phyloP scores from a whole-genome alignment of 192 early-diverging fungal genomes.

The Tieghemiomyces parasiticus region DNA sequence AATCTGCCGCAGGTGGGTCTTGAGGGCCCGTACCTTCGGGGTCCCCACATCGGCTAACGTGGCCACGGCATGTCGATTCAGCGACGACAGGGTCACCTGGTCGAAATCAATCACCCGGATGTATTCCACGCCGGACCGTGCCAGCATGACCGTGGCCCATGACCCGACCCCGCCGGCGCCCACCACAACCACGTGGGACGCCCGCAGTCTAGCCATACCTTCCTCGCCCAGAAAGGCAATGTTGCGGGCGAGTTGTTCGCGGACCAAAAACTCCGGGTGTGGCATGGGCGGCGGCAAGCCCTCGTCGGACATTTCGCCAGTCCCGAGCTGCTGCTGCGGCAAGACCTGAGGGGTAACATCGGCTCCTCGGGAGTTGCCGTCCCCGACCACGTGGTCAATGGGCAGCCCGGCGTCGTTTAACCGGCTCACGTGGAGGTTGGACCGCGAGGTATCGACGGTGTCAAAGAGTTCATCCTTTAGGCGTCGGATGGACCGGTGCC shows the following conservation, averaged over 20 bases:
- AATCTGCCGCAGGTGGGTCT: slow-evolving; percentile 54
- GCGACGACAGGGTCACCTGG: slow-evolving; percentile 83
- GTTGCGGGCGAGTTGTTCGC: slow-evolving; percentile 76
- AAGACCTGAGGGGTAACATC: slow-evolving; percentile 3
- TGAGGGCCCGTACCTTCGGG: slow-evolving; percentile 65
- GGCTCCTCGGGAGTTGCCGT: too few species aligned
- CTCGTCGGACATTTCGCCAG: not conserved
- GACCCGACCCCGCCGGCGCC: slow-evolving; percentile 92
- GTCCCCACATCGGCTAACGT: slow-evolving; percentile 79
- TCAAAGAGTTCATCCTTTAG: slow-evolving; percentile 38
- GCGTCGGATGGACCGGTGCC: slow-evolving; percentile 25
- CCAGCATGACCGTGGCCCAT: slow-evolving; percentile 80
- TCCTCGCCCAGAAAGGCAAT: slow-evolving; percentile 80
- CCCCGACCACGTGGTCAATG: slow-evolving; percentile 18
- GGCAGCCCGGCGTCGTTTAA: slow-evolving; percentile 12
- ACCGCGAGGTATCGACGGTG: slow-evolving; percentile 16
- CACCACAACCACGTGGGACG: slow-evolving; percentile 84
- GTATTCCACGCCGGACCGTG: slow-evolving; percentile 71
- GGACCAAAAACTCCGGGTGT: slow-evolving; percentile 44
- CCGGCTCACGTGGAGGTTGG: not conserved
- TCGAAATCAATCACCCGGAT: slow-evolving; percentile 94
- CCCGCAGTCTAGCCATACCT: slow-evolving; percentile 50
- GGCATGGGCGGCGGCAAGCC: not conserved
- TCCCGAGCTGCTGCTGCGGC: not conserved
- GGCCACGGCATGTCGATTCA: slow-evolving; percentile 92